Evolutionary conservation across 1,284 basidiomycete genomes (phyloP).

Genomic region (Fomitopsis schrenkii): DNA sequence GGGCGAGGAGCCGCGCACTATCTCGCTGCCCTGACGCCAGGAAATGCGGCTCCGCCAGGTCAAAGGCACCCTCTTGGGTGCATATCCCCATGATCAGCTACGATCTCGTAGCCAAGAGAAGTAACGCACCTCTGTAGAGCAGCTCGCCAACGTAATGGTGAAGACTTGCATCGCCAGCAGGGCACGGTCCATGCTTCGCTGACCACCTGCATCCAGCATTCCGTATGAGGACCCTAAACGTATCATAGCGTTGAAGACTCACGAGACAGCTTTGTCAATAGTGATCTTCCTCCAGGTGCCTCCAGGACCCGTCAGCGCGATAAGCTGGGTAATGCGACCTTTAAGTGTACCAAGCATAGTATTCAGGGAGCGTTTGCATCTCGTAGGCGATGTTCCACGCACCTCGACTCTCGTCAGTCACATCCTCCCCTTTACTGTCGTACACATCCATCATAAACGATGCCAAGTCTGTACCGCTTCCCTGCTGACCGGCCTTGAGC

Average conservation of each 20-base stretch:
- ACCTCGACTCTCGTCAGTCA: slow-evolving; percentile 79
- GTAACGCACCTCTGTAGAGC: slow-evolving; percentile 71
- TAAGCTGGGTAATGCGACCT: slow-evolving; percentile 80
- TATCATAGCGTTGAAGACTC: slow-evolving; percentile 26
- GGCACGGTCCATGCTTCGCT: slow-evolving; percentile 66
- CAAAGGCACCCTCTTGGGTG: slow-evolving; percentile 65
- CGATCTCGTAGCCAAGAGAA: background rate
- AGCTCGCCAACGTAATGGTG: slow-evolving; percentile 88
- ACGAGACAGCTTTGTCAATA: slow-evolving; percentile 77
- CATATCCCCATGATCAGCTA: background rate
- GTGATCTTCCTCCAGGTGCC: slow-evolving; percentile 80
- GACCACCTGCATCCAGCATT: slow-evolving; percentile 62
- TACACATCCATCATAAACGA: slow-evolving; percentile 80
- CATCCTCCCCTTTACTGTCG: slow-evolving; percentile 60
- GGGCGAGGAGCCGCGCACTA: slow-evolving; percentile 80
- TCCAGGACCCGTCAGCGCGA: slow-evolving; percentile 70
- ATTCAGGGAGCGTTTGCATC: background rate
- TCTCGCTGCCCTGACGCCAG: slow-evolving; percentile 84
- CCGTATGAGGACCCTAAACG: background rate
- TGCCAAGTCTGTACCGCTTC: slow-evolving; percentile 82
- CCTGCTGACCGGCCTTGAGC: slow-evolving; percentile 82
- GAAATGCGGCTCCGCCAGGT: slow-evolving; percentile 75
- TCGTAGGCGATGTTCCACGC: slow-evolving; percentile 15
- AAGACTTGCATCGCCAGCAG: slow-evolving; percentile 81
- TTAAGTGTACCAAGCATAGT: background rate